Base-by-base conservation (phyloP, 2,329 filamentous ascomycete genomes). In the Stenocarpella maydis region DNA sequence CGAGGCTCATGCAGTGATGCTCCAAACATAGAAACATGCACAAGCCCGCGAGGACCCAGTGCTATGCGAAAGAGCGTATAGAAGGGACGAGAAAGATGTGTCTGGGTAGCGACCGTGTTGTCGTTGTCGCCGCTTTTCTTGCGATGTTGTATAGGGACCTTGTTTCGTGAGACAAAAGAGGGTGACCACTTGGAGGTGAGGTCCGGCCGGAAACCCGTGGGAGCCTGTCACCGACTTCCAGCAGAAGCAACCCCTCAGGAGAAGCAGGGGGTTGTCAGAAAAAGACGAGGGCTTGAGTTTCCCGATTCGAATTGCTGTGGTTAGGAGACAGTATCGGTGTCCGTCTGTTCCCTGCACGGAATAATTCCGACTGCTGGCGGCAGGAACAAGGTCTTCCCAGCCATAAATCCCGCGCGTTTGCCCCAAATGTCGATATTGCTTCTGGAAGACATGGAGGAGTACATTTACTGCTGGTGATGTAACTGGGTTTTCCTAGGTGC, bases 331-430 rank as follows among this genome's bases (percentile, higher is more conserved):
- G 19, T 45, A 21, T 21, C 26, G 55, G 14, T 34, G 39, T 24
- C 39, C 31, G 21, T n/a, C 19, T 17, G 45, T 47, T 7, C 26
- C 39, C 39, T 45, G 19, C 17, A 17, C 58, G 58, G 58, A 49
- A 63, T 49, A n/a, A 37, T 63, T 63, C 58, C 58, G 43, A 49
- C 28, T 19, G 28, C 1, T 49, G 39, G 17, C 21, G 24, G 24
- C 39, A 14, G 21, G 7, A 24, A 19, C 19, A 28, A 34, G 54
- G 19, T 31, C 28, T n/a, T 49, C 6, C n/a, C 43, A 63, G 58
- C 58, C 58, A 63, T 43, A 45, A 63, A 63, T 49, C 37, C 58
- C 43, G 24, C 49, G 14, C 58, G 14, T 47, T 63, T 63, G 58
- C 58, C 41, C 5, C n/a, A 41, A 26, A 12, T 31, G 58, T 61